Conservation (phyloP, 768 basidiomycete genomes). For the Sporobolomyces roseus region DNA sequence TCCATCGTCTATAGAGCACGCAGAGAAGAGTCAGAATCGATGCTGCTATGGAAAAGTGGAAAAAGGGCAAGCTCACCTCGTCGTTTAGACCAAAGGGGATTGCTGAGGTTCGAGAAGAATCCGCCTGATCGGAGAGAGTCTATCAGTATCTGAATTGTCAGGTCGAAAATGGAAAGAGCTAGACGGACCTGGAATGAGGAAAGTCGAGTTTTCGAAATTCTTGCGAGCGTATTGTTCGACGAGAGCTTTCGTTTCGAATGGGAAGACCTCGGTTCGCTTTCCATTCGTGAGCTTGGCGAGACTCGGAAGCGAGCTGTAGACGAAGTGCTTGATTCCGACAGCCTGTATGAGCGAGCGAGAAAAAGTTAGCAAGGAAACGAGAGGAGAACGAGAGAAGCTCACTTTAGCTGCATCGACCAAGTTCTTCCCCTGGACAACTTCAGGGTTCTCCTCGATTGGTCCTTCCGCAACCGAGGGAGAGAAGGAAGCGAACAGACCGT, state of each 20-base stretch:
- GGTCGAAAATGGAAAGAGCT: background rate
- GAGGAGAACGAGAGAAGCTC: background rate
- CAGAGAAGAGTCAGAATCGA: background rate
- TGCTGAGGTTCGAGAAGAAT: conserved; percentile 9
- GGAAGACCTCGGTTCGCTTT: conserved; percentile 17
- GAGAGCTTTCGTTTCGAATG: conserved; percentile 20
- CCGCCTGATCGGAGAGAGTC: no score
- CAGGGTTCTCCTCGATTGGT: conserved; percentile 6
- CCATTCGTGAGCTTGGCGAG: conserved; percentile 10
- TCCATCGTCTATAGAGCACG: background rate
- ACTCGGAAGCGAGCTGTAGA: conserved; percentile 33
- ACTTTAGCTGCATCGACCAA: conserved; percentile 26
- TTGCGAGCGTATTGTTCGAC: background rate
- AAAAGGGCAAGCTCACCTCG: background rate
- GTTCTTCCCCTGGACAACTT: conserved; percentile 9
- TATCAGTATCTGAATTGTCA: background rate
- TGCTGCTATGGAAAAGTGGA: no score
- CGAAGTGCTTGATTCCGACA: conserved; percentile 34
- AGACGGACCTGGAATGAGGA: conserved; percentile 3
- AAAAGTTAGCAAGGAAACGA: no score
- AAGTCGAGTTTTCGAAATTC: background rate
- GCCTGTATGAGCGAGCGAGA: conserved; percentile 3
- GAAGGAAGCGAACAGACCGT: conserved; percentile 6
- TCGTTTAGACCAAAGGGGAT: background rate
- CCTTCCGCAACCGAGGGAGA: background rate